Evolutionary conservation across 73 alveolate genomes (phyloP).

Genomic region (Paramecium primaurelia): DNA sequence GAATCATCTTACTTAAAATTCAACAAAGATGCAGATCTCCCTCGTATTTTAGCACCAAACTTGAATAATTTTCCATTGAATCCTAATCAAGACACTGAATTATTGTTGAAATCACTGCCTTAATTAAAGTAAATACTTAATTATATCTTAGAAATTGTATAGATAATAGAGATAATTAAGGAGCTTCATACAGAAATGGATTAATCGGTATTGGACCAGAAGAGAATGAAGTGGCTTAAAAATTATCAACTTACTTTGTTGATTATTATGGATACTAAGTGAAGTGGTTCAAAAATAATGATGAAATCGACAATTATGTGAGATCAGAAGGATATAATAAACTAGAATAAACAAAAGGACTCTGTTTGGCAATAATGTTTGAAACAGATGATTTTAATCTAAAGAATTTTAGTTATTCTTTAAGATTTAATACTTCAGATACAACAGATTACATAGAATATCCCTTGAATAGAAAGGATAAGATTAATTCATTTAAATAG

Average conservation of each 20-base stretch:
- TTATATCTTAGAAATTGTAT: background rate
- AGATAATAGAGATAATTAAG: background rate
- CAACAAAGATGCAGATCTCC: background rate
- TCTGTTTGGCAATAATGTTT: background rate
- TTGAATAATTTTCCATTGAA: background rate
- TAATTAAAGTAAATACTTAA: background rate
- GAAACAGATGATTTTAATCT: background rate
- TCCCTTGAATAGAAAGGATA: background rate
- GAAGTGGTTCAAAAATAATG: background rate
- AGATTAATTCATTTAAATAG: background rate
- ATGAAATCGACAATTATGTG: background rate
- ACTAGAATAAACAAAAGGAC: background rate
- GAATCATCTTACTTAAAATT: background rate
- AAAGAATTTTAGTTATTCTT: background rate
- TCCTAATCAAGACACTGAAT: background rate
- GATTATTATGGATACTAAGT: background rate
- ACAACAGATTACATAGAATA: background rate
- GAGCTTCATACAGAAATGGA: background rate
- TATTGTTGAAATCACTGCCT: background rate
- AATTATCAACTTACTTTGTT: background rate
- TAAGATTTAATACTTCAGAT: constrained; percentile 10
- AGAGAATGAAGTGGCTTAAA: background rate
- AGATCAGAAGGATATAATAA: background rate
- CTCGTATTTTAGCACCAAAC: background rate
- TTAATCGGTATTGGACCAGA: background rate